Evolutionary conservation across 2,329 filamentous ascomycete genomes (phyloP).

Genomic region (Beauveria australis): DNA sequence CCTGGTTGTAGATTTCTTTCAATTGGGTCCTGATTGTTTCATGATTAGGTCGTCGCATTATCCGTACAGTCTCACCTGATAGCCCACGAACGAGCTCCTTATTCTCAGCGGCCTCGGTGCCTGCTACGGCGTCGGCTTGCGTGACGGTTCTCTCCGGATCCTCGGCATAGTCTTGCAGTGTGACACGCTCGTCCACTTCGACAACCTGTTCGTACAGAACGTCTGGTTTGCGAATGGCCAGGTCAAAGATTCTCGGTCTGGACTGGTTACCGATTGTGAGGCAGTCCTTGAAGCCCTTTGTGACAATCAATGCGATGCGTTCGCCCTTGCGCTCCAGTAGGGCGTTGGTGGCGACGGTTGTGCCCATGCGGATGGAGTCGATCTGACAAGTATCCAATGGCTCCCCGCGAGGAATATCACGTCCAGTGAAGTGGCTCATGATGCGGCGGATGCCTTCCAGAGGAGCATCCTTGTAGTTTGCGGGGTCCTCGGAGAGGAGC

Average conservation of each 20-base stretch:
- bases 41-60: conserved; percentile 52
- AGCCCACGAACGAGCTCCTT: conserved; percentile 59
- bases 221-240: conserved; percentile 79
- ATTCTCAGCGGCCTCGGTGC: conserved; percentile 36
- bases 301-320: conserved; percentile 78
- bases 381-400: conserved; percentile 75
- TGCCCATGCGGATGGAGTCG: conserved; percentile 91
- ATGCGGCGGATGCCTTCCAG: conserved; percentile 85
- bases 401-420: conserved; percentile 71
- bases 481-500: conserved; percentile 80
- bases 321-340: conserved; percentile 86
- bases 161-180: conserved; percentile 85
- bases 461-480: conserved; percentile 85
- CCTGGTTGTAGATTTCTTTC: conserved; percentile 53
- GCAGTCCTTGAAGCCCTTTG: conserved; percentile 80
- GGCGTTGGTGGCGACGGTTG: conserved; percentile 89
- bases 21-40: conserved; percentile 49
- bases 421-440: conserved; percentile 65
- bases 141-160: conserved; percentile 59
- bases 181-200: conserved; percentile 88
- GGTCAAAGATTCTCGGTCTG: conserved; percentile 81
- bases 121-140: conserved; percentile 45
- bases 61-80: conserved; percentile 61
- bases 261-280: conserved; percentile 86
- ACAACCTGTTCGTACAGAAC: conserved; percentile 77